Evolutionary conservation across 1,284 basidiomycete genomes (phyloP).

Genomic region (Puccinia horiana): DNA sequence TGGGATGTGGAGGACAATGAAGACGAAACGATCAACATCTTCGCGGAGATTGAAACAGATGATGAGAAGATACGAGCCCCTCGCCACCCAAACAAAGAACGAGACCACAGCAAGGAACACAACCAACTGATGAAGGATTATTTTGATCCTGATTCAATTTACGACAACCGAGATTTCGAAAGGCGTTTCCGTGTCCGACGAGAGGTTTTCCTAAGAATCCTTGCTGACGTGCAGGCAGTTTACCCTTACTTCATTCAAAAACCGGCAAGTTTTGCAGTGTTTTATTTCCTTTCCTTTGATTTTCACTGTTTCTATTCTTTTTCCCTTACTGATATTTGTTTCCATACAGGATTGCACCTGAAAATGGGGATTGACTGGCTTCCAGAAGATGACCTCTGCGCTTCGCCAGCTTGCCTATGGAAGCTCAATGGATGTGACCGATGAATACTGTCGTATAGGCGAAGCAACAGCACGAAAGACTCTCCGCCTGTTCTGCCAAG

Average conservation of each 20-base stretch:
- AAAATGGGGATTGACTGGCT: neutral
- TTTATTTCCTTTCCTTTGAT: neutral
- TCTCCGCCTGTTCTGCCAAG: neutral
- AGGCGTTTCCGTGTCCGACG: neutral
- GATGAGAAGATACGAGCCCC: neutral
- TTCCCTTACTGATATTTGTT: neutral
- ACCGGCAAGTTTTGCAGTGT: neutral
- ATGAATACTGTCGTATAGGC: slow-evolving; percentile 5
- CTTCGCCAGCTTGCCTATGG: slow-evolving; percentile 7
- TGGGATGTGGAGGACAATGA: neutral
- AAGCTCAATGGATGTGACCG: neutral
- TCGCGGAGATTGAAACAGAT: neutral
- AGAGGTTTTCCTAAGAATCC: neutral
- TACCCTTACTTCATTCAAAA: neutral
- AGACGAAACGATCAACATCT: neutral
- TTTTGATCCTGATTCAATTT: neutral
- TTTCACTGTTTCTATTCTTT: neutral
- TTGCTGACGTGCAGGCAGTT: neutral
- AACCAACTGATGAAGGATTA: neutral
- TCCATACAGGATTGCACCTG: neutral
- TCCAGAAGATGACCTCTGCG: neutral
- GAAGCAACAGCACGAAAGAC: neutral
- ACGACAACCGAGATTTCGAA: neutral
- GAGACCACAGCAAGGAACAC: no score
- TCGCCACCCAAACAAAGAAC: no score